Evolutionary conservation across 148 eudicot species (phyloP), one percentile per base, ranked within the genome.

Genomic region (Oxyria digyna): DNA sequence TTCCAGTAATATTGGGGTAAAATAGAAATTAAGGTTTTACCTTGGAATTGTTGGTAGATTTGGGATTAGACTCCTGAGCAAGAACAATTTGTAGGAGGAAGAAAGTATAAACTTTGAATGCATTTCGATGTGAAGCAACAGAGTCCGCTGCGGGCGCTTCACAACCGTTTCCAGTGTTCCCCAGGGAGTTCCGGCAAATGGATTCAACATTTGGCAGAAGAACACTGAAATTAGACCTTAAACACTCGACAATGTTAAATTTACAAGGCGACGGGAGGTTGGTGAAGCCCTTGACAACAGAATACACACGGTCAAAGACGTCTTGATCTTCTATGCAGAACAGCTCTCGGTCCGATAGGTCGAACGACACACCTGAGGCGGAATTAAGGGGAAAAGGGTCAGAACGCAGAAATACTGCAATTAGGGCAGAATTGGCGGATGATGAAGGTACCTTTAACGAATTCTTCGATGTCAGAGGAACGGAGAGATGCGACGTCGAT

Each of bases 261-360:
- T 90, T 94, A 69, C 84, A 86, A 21, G 78, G 63, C 4, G 89
- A 77, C 9, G 80, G 72, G 29, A 94, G 84, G 5, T 50, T 20
- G 21, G 72, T 62, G 52, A 90, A 94, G 41, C 81, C 80, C 87
- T 85, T 90, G 24, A 90, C 82, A 32, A 90, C 63, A 0, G 97
- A 94, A 72, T 90, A 94, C 0, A 85, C 95, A 1, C 88, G 85
- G 33, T 87, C 96, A 45, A 94, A 88, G 42, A 94, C 82, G 4
- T 90, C 96, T 42, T 90, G 98, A 27, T 94, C 96, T 68, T 90
- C 96, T 6, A 94, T 71, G 76, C 96, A 89, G 76, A 87, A 90
- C 27, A 94, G 67, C 73, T 94, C 98, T 67, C 85, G 87, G 65
- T 90, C 96, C 0, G 96, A 85, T 15, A 90, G 72, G 69, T 89